A percentile compares a stretch with the other conserved stretches of the same genome.
phyloP scores from a whole-genome alignment of 2,329 filamentous ascomycete species.

The Colletotrichum simmondsii region DNA sequence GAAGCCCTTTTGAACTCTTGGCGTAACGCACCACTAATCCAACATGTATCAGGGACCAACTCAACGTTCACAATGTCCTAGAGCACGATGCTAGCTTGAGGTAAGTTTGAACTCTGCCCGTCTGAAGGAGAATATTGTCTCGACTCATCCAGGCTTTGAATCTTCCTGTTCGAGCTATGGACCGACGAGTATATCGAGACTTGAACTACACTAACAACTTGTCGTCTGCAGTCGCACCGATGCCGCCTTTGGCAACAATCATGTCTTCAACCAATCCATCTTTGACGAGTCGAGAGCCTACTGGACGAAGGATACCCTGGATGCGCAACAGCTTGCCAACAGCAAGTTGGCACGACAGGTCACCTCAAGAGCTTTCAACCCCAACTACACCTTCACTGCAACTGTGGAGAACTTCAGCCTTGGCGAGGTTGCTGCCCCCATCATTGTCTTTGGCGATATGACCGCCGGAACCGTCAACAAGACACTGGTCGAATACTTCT shows the following conservation, averaged over 20 bases:
- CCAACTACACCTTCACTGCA: slow-evolving; percentile 57
- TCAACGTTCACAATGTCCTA: slow-evolving; percentile 58
- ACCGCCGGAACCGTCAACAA: slow-evolving; percentile 50
- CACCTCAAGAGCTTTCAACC: slow-evolving; percentile 57
- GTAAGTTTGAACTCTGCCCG: slow-evolving; percentile 35
- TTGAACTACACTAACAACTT: neutral
- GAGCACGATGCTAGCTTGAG: slow-evolving; percentile 61
- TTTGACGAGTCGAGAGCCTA: slow-evolving; percentile 57
- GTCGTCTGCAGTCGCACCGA: slow-evolving; percentile 52
- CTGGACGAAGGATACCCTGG: slow-evolving; percentile 56
- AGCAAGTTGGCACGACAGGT: slow-evolving; percentile 56
- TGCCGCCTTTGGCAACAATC: slow-evolving; percentile 60
- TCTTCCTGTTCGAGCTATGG: no score
- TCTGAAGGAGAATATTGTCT: no score
- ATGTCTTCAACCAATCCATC: slow-evolving; percentile 62
- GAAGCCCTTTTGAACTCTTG: neutral
- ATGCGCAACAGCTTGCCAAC: slow-evolving; percentile 55
- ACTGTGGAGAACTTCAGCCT: slow-evolving; percentile 56
- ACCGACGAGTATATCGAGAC: no score
- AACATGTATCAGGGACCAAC: slow-evolving; percentile 44
- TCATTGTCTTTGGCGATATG: slow-evolving; percentile 61
- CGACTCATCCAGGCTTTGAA: no score
- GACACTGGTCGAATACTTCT: slow-evolving; percentile 55
- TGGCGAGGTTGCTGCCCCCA: slow-evolving; percentile 60
- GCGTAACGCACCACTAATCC: neutral